phyloP scores from a whole-genome alignment of 2,329 filamentous ascomycete genomes.

The Microdochium bolleyi region DNA sequence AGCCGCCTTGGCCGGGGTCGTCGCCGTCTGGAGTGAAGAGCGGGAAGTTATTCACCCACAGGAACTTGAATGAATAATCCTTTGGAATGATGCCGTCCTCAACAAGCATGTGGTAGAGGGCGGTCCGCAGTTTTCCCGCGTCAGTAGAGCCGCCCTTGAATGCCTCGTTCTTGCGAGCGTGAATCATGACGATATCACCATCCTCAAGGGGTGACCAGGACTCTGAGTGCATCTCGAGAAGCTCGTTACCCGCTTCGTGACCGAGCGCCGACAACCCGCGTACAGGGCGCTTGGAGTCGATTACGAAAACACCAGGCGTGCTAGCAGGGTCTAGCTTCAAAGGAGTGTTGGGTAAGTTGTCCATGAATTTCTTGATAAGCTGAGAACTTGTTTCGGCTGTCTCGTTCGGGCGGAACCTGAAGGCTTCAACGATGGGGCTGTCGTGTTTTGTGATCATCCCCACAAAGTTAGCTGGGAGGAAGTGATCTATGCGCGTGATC shows the following conservation, averaged over 20 bases:
- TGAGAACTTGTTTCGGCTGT: slow-evolving; percentile 29
- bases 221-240: slow-evolving; percentile 15
- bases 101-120: slow-evolving; percentile 62
- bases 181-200: slow-evolving; percentile 74
- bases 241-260: slow-evolving; percentile 12
- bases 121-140: slow-evolving; percentile 64
- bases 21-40: slow-evolving; percentile 63
- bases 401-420: slow-evolving; percentile 55
- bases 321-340: slow-evolving; percentile 60
- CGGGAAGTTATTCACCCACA: slow-evolving; percentile 88
- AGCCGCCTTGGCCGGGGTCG: slow-evolving; percentile 73
- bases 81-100: slow-evolving; percentile 46
- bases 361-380: slow-evolving; percentile 59
- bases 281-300: slow-evolving; percentile 66
- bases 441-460: slow-evolving; percentile 65
- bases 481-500: slow-evolving; percentile 58
- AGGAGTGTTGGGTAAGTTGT: slow-evolving; percentile 50
- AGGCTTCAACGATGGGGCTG: slow-evolving; percentile 66
- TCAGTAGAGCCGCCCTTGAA: slow-evolving; percentile 65
- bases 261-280: slow-evolving; percentile 55
- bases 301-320: slow-evolving; percentile 72
- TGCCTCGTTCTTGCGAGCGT: slow-evolving; percentile 61
- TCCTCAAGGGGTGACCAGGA: slow-evolving; percentile 37
- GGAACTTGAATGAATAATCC: slow-evolving; percentile 52
- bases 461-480: slow-evolving; percentile 57